phyloP scores from a whole-genome alignment of 345 rosid species.

The Corchorus capsularis region DNA sequence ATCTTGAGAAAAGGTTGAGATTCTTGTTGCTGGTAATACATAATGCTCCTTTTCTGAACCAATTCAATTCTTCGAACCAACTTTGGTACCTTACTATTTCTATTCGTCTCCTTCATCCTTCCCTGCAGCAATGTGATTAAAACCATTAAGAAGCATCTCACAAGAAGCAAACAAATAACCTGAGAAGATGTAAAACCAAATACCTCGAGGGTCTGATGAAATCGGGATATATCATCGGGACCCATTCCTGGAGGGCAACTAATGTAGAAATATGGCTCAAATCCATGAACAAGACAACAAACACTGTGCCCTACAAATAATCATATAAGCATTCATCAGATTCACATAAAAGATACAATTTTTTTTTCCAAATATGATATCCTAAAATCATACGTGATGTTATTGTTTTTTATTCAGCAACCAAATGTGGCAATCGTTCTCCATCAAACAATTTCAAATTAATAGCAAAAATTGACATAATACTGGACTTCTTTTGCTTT shows the following conservation, averaged over 20 bases:
- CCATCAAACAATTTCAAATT: background rate
- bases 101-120: constrained; percentile 77
- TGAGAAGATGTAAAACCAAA: constrained; percentile 9
- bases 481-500: background rate
- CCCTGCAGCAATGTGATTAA: constrained; percentile 45
- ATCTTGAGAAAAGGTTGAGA: constrained; percentile 87
- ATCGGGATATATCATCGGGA: constrained; percentile 80
- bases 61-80: constrained; percentile 62
- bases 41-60: constrained; percentile 82
- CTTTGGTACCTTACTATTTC: constrained; percentile 61
- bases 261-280: constrained; percentile 94
- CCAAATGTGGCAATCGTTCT: background rate
- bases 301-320: constrained; percentile 75
- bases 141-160: constrained; percentile 10
- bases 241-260: constrained; percentile 91
- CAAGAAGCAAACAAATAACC: constrained; percentile 4
- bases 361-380: background rate
- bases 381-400: no score
- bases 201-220: constrained; percentile 92
- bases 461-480: background rate
- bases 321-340: constrained; percentile 10
- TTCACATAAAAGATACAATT: background rate
- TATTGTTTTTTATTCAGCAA: background rate
- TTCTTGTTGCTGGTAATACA: constrained; percentile 87
- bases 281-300: constrained; percentile 94